Conservation (phyloP, 768 basidiomycete species). For the Boletus rufocinnamomeus region DNA sequence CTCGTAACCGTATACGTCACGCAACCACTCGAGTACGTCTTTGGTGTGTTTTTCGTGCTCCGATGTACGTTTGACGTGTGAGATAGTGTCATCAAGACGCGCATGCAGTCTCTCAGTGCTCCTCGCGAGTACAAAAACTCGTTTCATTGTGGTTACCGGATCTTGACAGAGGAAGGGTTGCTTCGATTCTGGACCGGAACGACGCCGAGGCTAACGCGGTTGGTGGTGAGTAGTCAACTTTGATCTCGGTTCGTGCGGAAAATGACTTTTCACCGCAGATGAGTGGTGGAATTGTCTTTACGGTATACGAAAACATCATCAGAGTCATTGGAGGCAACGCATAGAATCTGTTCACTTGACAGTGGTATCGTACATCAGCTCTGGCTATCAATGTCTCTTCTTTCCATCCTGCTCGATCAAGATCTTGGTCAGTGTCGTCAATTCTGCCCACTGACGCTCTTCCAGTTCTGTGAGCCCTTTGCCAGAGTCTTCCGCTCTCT, state of each 20-base stretch:
- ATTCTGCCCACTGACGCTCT: conserved; percentile 21
- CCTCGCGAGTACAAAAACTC: conserved; percentile 85
- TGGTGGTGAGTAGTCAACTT: conserved; percentile 62
- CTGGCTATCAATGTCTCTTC: not conserved
- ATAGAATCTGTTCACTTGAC: conserved; percentile 1
- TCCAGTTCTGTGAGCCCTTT: conserved; percentile 18
- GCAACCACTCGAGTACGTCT: conserved; percentile 76
- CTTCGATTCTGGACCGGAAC: conserved; percentile 96
- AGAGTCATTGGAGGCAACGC: conserved; percentile 40
- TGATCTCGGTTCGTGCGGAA: not conserved
- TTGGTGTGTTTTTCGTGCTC: not conserved
- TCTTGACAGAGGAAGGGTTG: conserved; percentile 91
- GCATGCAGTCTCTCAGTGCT: conserved; percentile 94
- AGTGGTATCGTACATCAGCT: not conserved
- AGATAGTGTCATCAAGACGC: conserved; percentile 89
- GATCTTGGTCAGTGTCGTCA: conserved; percentile 21
- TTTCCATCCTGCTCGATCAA: conserved; percentile 13
- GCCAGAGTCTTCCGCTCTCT: conserved; percentile 14
- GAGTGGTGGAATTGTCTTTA: conserved; percentile 92
- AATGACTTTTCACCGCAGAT: conserved; percentile 48
- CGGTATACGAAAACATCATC: conserved; percentile 85
- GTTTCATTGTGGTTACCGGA: conserved; percentile 94
- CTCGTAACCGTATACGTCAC: conserved; percentile 93
- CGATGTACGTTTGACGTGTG: conserved; percentile 1
- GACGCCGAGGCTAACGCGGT: conserved; percentile 80